Conservation (phyloP, 176 grass and related monocot species). For the Lolium rigidum region DNA sequence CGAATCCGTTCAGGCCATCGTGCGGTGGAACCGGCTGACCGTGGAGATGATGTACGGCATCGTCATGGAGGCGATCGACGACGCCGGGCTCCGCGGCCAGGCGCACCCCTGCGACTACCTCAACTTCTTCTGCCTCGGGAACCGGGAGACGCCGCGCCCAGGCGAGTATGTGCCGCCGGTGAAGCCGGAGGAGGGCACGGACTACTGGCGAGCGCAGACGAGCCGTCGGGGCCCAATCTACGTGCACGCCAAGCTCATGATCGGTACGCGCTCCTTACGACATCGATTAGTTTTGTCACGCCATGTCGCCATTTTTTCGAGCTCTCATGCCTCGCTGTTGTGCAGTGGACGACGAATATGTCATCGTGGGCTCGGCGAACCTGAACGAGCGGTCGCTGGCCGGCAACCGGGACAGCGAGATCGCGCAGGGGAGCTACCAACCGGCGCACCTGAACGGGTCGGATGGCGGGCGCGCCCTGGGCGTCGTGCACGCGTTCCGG, state of each 20-base stretch:
- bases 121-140: slow-evolving; percentile 97
- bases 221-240: slow-evolving; percentile 79
- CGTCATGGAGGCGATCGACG: slow-evolving; percentile 71
- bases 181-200: slow-evolving; percentile 46
- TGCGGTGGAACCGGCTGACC: slow-evolving; percentile 74
- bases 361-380: slow-evolving; percentile 91
- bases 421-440: slow-evolving; percentile 90
- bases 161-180: slow-evolving; percentile 66
- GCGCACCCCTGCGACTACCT: slow-evolving; percentile 89
- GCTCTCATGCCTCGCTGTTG: neutral
- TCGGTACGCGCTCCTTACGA: slow-evolving; percentile 44
- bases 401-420: slow-evolving; percentile 86
- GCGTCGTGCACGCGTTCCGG: slow-evolving; percentile 68
- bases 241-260: slow-evolving; percentile 96
- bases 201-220: slow-evolving; percentile 78
- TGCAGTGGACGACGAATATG: slow-evolving; percentile 85
- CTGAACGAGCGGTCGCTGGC: slow-evolving; percentile 93
- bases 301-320: neutral
- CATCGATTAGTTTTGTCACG: too few relatives aligned
- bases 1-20: slow-evolving; percentile 75
- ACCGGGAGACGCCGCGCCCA: slow-evolving; percentile 53
- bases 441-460: slow-evolving; percentile 70
- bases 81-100: slow-evolving; percentile 60
- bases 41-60: slow-evolving; percentile 86
- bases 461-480: slow-evolving; percentile 36